These are phyloP conservation scores for Gonapodya prolifera DNA, from an alignment of 192 early-diverging fungal species.

Conservation along the genomic window DNA sequence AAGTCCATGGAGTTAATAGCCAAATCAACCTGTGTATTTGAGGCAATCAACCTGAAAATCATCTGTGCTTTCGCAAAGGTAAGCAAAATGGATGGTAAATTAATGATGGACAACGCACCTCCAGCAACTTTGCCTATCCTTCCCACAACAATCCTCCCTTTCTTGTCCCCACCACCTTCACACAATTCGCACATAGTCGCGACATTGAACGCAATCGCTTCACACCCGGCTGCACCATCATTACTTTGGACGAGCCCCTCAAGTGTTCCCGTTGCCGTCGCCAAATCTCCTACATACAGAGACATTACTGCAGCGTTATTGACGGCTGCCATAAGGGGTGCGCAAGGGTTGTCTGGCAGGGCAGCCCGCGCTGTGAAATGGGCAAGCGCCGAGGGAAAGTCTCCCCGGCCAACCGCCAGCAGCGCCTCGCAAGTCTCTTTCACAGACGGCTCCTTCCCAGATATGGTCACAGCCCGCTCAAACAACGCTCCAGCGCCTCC, in stretches of 20 bases:
- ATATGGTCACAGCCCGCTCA: background rate
- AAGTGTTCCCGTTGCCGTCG: background rate
- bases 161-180: background rate
- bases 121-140: background rate
- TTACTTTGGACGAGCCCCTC: background rate
- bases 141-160: background rate
- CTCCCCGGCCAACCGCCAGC: background rate
- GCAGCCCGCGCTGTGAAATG: background rate
- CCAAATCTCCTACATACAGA: background rate
- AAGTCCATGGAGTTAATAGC: no score
- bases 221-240: background rate
- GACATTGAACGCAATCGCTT: background rate
- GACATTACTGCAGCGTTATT: background rate
- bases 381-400: background rate
- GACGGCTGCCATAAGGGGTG: background rate
- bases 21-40: background rate
- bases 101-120: background rate
- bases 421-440: background rate
- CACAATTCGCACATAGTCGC: background rate
- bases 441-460: background rate
- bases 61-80: no score
- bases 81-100: background rate
- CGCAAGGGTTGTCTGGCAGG: background rate
- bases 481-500: background rate
- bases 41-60: background rate